Evolutionary conservation across 208 protist species (phyloP).

Genomic region (Crithidia sp.): DNA sequence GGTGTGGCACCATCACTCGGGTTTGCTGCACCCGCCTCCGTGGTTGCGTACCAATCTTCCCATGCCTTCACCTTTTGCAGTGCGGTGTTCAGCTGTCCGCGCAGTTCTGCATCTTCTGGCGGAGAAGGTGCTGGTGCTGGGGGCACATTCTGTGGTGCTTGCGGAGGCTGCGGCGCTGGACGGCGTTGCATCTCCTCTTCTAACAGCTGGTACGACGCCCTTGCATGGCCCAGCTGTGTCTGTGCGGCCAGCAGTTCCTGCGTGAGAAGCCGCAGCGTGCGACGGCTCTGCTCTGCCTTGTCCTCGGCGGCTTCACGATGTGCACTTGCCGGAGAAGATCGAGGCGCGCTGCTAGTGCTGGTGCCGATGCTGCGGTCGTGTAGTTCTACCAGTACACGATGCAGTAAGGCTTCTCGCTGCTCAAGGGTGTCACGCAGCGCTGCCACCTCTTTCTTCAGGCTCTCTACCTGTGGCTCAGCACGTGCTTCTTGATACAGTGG

Average conservation of each 20-base stretch:
- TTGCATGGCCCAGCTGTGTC: constrained; percentile 29
- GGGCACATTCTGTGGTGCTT: neutral
- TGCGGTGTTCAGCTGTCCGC: constrained; percentile 34
- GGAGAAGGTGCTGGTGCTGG: constrained; percentile 1
- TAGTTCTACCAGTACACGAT: constrained; percentile 29
- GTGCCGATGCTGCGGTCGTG: neutral
- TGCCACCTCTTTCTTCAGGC: constrained; percentile 9
- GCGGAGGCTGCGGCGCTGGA: neutral
- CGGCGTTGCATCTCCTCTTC: constrained; percentile 20
- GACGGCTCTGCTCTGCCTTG: constrained; percentile 12
- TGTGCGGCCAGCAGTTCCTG: constrained; percentile 29
- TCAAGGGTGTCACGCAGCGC: constrained; percentile 29
- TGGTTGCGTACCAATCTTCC: constrained; percentile 61
- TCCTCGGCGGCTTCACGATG: neutral
- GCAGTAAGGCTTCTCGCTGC: constrained; percentile 34
- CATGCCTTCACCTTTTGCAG: constrained; percentile 62
- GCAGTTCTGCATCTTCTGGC: constrained; percentile 14
- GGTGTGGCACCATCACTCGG: neutral
- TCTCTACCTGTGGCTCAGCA: neutral
- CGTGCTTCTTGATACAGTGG: no score
- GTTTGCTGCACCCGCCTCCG: neutral
- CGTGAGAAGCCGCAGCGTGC: constrained; percentile 24
- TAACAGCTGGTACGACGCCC: constrained; percentile 28
- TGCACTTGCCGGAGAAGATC: neutral
- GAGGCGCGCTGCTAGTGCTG: neutral